Percentiles rank a stretch among this genome's conserved stretches.
phyloP scores from a whole-genome alignment of 768 basidiomycete genomes.

The Leucosporidium scottii region DNA sequence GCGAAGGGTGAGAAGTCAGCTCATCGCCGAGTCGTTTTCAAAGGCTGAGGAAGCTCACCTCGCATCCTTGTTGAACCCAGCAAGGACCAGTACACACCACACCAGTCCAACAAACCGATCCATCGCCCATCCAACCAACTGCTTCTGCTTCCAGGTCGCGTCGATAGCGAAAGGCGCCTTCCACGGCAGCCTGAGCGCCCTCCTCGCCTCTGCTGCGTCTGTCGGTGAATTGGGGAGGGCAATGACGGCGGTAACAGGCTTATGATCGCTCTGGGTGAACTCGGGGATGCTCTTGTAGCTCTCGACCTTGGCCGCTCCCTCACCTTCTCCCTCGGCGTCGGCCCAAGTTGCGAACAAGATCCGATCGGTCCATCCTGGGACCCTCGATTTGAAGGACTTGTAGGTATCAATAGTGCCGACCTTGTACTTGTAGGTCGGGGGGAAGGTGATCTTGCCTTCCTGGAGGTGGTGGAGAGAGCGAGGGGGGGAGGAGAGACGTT shows the following conservation, averaged over 20 bases:
- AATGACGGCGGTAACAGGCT: slow-evolving; percentile 14
- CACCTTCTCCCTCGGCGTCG: slow-evolving; percentile 54
- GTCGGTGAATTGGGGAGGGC: slow-evolving; percentile 10
- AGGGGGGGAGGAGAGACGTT: slow-evolving; percentile 52
- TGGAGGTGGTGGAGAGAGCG: slow-evolving; percentile 63
- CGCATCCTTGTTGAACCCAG: slow-evolving; percentile 68
- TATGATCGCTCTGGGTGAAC: slow-evolving; percentile 2
- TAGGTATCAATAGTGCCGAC: slow-evolving; percentile 42
- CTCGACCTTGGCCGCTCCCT: slow-evolving; percentile 50
- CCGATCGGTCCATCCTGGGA: slow-evolving; percentile 88
- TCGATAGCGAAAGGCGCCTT: slow-evolving; percentile 32
- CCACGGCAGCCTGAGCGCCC: slow-evolving; percentile 25
- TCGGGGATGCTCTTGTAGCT: neutral
- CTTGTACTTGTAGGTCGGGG: slow-evolving; percentile 72
- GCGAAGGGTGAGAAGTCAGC: neutral
- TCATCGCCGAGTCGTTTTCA: neutral
- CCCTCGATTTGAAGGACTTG: slow-evolving; percentile 55
- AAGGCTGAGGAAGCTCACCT: neutral
- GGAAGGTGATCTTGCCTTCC: slow-evolving; percentile 61
- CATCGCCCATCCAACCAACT: slow-evolving; percentile 57
- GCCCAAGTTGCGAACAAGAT: slow-evolving; percentile 73
- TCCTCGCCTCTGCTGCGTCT: neutral
- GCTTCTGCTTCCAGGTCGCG: slow-evolving; percentile 49
- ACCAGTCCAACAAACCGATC: slow-evolving; percentile 69
- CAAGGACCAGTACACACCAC: slow-evolving; percentile 67